phyloP scores from a whole-genome alignment of 768 basidiomycete species.

The Boletus rubescentipes region DNA sequence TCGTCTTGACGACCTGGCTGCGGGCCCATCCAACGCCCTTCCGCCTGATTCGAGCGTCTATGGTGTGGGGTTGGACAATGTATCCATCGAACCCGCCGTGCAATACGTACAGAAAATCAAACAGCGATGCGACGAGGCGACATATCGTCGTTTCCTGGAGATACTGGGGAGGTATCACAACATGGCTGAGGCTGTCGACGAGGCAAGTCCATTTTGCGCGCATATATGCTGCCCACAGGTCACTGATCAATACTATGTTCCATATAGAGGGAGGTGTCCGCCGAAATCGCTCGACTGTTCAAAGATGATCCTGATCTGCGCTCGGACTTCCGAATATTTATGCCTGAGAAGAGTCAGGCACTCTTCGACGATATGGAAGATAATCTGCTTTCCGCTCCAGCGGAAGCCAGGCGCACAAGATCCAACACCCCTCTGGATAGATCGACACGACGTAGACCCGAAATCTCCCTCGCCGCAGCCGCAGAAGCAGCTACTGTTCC shows the following conservation, averaged over 20 bases:
- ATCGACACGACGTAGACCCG: conserved; percentile 46
- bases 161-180: conserved; percentile 67
- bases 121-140: conserved; percentile 87
- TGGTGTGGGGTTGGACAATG: conserved; percentile 38
- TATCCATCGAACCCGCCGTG: conserved; percentile 74
- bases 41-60: conserved; percentile 26
- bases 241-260: background rate
- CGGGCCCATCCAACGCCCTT: conserved; percentile 6
- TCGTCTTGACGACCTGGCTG: conserved; percentile 15
- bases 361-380: conserved; percentile 46
- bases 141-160: conserved; percentile 76
- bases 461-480: conserved; percentile 42
- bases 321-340: conserved; percentile 71
- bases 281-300: conserved; percentile 67
- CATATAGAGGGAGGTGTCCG: conserved; percentile 59
- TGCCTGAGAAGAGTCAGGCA: conserved; percentile 59
- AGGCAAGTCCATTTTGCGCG: conserved; percentile 39
- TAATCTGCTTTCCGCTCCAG: conserved; percentile 26
- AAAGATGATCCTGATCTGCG: conserved; percentile 74
- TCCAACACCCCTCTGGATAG: conserved; percentile 35
- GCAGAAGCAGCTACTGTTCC: conserved; percentile 43
- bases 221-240: background rate
- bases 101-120: conserved; percentile 98
- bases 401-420: conserved; percentile 33
- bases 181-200: conserved; percentile 58